Evolutionary conservation across 148 eudicot species (phyloP), one percentile per base, ranked within the genome.

Genomic region (Nepenthes gracilis): DNA sequence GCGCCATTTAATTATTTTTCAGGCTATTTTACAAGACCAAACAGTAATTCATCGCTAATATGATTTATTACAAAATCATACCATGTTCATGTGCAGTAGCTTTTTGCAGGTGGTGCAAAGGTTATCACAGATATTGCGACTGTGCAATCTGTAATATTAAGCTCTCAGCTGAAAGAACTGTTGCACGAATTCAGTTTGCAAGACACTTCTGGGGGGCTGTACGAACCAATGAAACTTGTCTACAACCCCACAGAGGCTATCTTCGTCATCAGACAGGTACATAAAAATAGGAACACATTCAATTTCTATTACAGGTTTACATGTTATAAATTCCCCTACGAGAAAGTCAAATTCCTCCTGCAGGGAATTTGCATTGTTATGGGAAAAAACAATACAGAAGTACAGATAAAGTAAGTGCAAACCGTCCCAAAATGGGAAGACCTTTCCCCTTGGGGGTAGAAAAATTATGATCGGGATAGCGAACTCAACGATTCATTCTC

Each of bases 231-330:
- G 74, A 94, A 81, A 69, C 77, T 89, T 49, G 64, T 68, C 52
- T 93, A 93, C 72, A 95, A 86, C 71, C 96, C 96, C 67, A 67
- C 77, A 64, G 89, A 93, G 70, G 92, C 99, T 55, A 77, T 87
- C 67, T 94, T 79, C 67, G 74, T 86, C 63, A 73, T 83, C 74
- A 80, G 78, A 74, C 84, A 93, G 92, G 96, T 89, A 77, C 43
- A 9, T 61, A 38, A 50, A n/a, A 1, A 23, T 23, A 23, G 23
- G 23, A 23, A 23, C 23, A 23, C 23, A 23, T 23, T 23, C 23
- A 23, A 23, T 23, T 23, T 23, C 23, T 0, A 23, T 0, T 23
- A 23, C 23, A 23, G 23, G 23, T 0, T 23, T 23, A 23, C 23
- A 23, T 23, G 23, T 23, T 23, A 23, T 23, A 23, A 23, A 23